Percentiles rank a stretch among this genome's conserved stretches.
Evolutionary conservation across 1,284 basidiomycete species (phyloP).

Genomic region (Rhodotorula sp.): DNA sequence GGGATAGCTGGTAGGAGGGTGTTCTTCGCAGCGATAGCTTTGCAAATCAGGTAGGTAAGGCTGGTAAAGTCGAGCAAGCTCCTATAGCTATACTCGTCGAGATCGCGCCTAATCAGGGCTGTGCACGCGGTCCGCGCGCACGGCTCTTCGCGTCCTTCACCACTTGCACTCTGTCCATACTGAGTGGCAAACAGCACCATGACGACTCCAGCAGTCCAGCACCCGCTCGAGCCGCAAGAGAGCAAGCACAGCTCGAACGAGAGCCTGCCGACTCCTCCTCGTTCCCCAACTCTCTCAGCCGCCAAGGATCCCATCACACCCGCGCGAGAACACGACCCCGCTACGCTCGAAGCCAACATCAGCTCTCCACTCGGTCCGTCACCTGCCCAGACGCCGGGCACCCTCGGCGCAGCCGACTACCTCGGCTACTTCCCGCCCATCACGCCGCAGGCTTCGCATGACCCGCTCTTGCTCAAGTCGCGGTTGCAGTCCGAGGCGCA

Average conservation of each 20-base stretch:
- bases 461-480: constrained; percentile 42
- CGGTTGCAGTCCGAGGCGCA: constrained; percentile 59
- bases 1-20: too few relatives aligned
- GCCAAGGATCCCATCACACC: background rate
- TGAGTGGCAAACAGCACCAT: too few relatives aligned
- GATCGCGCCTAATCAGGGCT: too few relatives aligned
- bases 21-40: too few relatives aligned
- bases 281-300: constrained; percentile 2
- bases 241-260: constrained; percentile 11
- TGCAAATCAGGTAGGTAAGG: too few relatives aligned
- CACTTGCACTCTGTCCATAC: background rate
- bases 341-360: background rate
- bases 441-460: constrained; percentile 15
- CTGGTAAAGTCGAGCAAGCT: too few relatives aligned
- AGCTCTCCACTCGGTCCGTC: background rate
- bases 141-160: background rate
- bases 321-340: background rate
- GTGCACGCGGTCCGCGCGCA: too few relatives aligned
- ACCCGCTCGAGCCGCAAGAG: constrained; percentile 5
- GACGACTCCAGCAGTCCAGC: background rate
- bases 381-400: background rate
- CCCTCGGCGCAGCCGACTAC: constrained; percentile 4
- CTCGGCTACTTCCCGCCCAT: constrained; percentile 22
- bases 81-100: too few relatives aligned
- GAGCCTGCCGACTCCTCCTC: constrained; percentile 26